Percentiles rank a stretch among this genome's conserved stretches.
Conservation (phyloP, 257 asterid species). For the Solanum sejunctum region DNA sequence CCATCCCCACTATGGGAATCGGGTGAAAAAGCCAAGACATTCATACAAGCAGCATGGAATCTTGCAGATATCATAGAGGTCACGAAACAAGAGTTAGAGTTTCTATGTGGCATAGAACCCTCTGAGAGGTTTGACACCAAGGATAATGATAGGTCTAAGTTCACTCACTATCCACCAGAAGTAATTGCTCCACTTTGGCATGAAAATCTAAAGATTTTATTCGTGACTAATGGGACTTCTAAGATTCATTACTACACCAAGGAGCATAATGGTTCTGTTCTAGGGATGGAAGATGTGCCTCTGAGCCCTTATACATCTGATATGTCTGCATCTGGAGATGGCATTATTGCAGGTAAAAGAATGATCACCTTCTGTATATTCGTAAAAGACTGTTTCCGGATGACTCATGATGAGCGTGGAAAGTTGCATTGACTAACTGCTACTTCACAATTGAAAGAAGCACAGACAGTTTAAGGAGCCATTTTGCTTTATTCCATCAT, state of each 20-base stretch:
- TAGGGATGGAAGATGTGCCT: slow-evolving; percentile 91
- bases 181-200: slow-evolving; percentile 75
- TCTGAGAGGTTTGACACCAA: slow-evolving; percentile 53
- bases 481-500: too few relatives aligned
- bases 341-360: slow-evolving; percentile 74
- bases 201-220: slow-evolving; percentile 68
- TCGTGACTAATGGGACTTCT: slow-evolving; percentile 91
- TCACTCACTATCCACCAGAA: slow-evolving; percentile 72
- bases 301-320: slow-evolving; percentile 79
- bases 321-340: slow-evolving; percentile 93
- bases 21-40: slow-evolving; percentile 50
- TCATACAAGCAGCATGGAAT: slow-evolving; percentile 55
- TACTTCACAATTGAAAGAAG: too few relatives aligned
- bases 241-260: slow-evolving; percentile 89
- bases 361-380: slow-evolving; percentile 3
- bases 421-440: too few relatives aligned
- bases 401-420: too few relatives aligned
- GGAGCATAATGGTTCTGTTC: slow-evolving; percentile 59
- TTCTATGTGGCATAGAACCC: slow-evolving; percentile 66
- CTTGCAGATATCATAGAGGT: slow-evolving; percentile 77
- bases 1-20: slow-evolving; percentile 88
- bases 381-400: too few relatives aligned
- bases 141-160: slow-evolving; percentile 58
- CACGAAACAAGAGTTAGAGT: slow-evolving; percentile 91
- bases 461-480: too few relatives aligned